These are phyloP conservation scores for Maudiozyma turicensis DNA, from an alignment of 805 yeast species.

Conservation along the genomic window DNA sequence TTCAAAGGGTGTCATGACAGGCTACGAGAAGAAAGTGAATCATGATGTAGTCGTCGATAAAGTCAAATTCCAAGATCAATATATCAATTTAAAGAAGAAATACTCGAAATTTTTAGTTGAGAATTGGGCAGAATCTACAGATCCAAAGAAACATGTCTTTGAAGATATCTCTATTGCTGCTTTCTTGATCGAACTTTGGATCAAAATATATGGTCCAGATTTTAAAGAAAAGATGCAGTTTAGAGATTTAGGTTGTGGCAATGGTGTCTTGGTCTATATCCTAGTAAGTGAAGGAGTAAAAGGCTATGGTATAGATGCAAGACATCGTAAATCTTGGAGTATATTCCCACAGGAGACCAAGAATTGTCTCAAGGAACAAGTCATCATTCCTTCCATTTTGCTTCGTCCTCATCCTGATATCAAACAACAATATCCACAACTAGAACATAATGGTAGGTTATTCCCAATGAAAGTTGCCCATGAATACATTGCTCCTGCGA, in stretches of 20 bases:
- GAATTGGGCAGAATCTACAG: conserved; percentile 88
- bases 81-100: conserved; percentile 69
- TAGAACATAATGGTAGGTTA: conserved; percentile 51
- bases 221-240: conserved; percentile 42
- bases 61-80: conserved; percentile 72
- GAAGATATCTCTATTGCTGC: conserved; percentile 96
- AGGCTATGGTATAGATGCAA: conserved; percentile 84
- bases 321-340: conserved; percentile 82
- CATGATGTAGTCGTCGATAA: conserved; percentile 84
- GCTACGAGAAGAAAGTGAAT: conserved; percentile 78
- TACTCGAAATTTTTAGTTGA: conserved; percentile 68
- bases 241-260: conserved; percentile 91
- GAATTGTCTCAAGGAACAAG: conserved; percentile 55
- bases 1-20: conserved; percentile 71
- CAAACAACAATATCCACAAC: conserved; percentile 41
- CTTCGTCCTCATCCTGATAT: conserved; percentile 62
- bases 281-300: conserved; percentile 66
- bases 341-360: conserved; percentile 61
- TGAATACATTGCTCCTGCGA: conserved; percentile 36
- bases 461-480: conserved; percentile 32
- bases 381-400: conserved; percentile 68
- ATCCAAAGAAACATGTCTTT: conserved; percentile 90
- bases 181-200: conserved; percentile 82
- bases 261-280: conserved; percentile 75
- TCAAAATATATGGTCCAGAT: conserved; percentile 34